Evolutionary conservation across 106 monocot genomes (phyloP), one percentile per base, ranked within the genome.

Genomic region (Phalaenopsis aphrodite): DNA sequence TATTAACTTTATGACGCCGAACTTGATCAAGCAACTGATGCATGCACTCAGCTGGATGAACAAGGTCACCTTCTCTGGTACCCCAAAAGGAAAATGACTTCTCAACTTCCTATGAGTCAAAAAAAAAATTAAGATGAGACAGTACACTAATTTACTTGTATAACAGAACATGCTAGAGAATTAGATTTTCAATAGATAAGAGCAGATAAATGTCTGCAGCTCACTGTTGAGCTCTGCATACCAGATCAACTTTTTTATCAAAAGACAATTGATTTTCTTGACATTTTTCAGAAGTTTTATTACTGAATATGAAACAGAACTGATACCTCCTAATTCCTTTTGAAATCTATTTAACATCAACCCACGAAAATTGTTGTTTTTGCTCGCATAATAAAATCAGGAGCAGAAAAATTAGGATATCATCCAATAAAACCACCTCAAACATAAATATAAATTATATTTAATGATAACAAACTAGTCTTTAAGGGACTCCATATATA

Each of bases 31-130:
- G 90, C 81, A 95, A 66, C 71, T 89, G 86, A 37, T 91, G 92
- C 92, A 95, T 95, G 87, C 95, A 95, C 52, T 95, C 95, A 37
- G 84, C 89, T 45, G 95, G 89, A 85, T 95, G 95, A 57, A 86
- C 79, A 6, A 86, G 46, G 76, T 95, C 92, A 82, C 95, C 89
- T 78, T 95, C 89, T n/a, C 83, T 78, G 5, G 89, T 95, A n/a
- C 92, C 92, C 95, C 95, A 95, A 85, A 87, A 95, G 12, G 87
- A 16, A 80, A 95, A 95, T 55, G 83, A 84, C 81, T 49, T 90
- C 45, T 90, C 92, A 76, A 95, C 69, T 73, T 92, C 95, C 95
- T 95, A 82, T 55, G 24, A 72, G 56, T 15, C 47, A 37, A 11
- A 30, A 9, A 46, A 30, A 4, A 61, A 12, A 68, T 41, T 39